A percentile compares a stretch with the other conserved stretches of the same genome.
Evolutionary conservation across 2,329 filamentous ascomycete genomes (phyloP).

Genomic region (Neofusicoccum cordaticola): DNA sequence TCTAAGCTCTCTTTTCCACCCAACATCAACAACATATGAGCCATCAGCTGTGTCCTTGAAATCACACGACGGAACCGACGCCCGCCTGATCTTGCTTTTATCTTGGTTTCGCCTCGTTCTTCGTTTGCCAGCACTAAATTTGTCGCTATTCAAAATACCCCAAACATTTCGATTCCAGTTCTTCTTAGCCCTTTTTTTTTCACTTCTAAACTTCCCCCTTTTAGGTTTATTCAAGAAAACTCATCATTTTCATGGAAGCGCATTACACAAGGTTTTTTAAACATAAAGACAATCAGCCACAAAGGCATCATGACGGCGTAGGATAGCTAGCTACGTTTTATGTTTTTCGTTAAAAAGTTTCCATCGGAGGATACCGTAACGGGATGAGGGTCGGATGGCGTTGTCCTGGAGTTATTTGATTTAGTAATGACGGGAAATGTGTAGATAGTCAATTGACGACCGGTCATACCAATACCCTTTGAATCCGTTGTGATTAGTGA

Average conservation of each 20-base stretch:
- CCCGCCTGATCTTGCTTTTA: background rate
- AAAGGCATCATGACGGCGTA: background rate
- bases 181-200: conserved; percentile 37
- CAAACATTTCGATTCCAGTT: conserved; percentile 46
- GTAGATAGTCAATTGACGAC: background rate
- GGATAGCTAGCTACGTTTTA: background rate
- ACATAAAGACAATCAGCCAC: background rate
- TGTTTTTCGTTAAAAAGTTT: background rate
- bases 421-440: background rate
- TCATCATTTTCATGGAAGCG: background rate
- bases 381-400: background rate
- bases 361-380: background rate
- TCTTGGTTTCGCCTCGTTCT: background rate
- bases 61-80: no score
- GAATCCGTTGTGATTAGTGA: no score
- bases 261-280: background rate
- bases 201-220: conserved; percentile 20
- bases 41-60: no score
- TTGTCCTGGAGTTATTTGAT: background rate
- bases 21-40: background rate
- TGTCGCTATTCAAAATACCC: conserved; percentile 30
- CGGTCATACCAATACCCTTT: no score
- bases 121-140: background rate
- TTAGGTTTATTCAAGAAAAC: background rate
- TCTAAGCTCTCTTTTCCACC: background rate